A percentile compares a stretch with the other conserved stretches of the same genome.
Conservation (phyloP, 2,329 filamentous ascomycete species). For the Botrytis porri region DNA sequence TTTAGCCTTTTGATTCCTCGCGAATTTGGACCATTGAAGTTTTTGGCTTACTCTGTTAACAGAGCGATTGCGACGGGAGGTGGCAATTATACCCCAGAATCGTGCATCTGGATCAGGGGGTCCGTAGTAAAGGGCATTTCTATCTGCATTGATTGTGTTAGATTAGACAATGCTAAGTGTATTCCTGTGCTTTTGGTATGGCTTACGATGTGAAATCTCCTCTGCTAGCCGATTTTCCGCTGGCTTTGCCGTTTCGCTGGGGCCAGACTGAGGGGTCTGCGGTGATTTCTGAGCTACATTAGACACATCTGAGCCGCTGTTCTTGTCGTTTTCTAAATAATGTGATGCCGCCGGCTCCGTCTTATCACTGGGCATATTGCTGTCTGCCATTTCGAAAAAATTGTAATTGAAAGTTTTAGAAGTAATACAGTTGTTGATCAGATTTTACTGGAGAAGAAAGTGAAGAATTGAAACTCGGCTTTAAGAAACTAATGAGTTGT, state of each 20-base stretch:
- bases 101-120: background rate
- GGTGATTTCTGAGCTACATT: background rate
- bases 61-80: background rate
- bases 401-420: background rate
- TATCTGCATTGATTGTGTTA: background rate
- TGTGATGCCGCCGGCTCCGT: background rate
- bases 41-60: background rate
- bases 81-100: background rate
- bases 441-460: too few species aligned
- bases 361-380: background rate
- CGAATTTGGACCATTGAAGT: rapidly evolving
- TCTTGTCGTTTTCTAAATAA: too few species aligned
- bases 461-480: background rate
- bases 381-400: background rate
- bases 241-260: background rate
- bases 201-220: too few species aligned
- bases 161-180: too few species aligned
- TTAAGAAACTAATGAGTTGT: background rate
- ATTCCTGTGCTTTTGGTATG: rapidly evolving
- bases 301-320: background rate
- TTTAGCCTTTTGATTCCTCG: background rate
- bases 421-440: background rate
- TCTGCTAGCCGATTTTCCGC: background rate
- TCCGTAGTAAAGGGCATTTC: background rate
- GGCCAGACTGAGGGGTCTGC: background rate